Evolutionary conservation across 2,329 filamentous ascomycete genomes (phyloP).

Genomic region (Fusarium fracticaudum): DNA sequence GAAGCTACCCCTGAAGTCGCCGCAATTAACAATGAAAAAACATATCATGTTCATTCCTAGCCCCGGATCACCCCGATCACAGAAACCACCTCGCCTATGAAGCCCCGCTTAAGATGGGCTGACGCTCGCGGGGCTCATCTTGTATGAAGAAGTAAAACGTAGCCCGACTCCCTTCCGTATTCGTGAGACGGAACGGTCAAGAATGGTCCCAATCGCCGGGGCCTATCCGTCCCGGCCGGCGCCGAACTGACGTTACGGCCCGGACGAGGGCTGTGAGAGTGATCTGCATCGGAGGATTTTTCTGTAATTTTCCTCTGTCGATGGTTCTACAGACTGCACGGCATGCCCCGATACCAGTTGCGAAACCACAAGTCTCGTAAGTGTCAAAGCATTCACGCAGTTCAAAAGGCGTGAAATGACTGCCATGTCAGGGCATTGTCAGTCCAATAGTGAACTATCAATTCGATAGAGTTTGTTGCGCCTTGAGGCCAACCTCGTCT

Average conservation of each 20-base stretch:
- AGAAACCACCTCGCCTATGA: constrained; percentile 22
- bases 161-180: constrained; percentile 35
- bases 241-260: constrained; percentile 11
- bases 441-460: neutral
- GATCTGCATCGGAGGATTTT: neutral
- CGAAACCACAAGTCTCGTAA: neutral
- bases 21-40: constrained; percentile 9
- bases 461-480: neutral
- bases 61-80: constrained; percentile 41
- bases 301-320: neutral
- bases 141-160: neutral
- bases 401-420: neutral
- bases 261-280: constrained; percentile 12
- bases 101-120: constrained; percentile 42
- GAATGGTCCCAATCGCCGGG: neutral
- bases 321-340: neutral
- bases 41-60: constrained; percentile 19
- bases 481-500: neutral
- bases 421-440: neutral
- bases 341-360: neutral
- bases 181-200: constrained; percentile 26
- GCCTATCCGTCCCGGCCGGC: constrained; percentile 22
- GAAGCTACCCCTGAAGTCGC: constrained; percentile 3
- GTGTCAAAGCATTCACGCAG: neutral
- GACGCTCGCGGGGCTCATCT: constrained; percentile 28